Conservation (phyloP, 192 early-diverging fungal species). For the Piromyces finnis region DNA sequence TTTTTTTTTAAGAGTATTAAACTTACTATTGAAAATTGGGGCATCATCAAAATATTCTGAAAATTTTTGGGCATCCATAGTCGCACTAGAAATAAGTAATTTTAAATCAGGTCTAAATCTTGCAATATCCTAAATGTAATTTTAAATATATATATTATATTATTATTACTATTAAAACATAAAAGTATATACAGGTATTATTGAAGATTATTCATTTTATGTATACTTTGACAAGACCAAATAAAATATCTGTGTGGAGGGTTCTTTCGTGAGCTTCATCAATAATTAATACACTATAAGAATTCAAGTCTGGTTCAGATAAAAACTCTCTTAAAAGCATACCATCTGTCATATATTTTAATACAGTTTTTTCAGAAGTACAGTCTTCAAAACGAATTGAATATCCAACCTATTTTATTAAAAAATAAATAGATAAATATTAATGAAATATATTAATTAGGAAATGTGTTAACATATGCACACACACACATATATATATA, state of each 20-base stretch:
- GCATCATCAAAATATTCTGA: conserved; percentile 86
- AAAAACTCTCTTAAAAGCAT: conserved; percentile 94
- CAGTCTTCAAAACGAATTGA: conserved; percentile 97
- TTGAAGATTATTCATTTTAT: no score
- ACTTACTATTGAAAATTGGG: conserved; percentile 59
- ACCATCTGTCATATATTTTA: conserved; percentile 99
- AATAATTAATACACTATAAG: conserved; percentile 87
- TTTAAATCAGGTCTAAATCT: conserved; percentile 85
- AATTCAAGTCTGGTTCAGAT: conserved; percentile 80
- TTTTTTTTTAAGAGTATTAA: neutral
- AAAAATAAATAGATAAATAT: no score
- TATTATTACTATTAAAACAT: no score
- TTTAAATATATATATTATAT: no score
- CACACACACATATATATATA: no score
- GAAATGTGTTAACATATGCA: no score
- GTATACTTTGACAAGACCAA: conserved; percentile 83
- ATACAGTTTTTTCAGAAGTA: conserved; percentile 78
- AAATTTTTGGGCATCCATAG: conserved; percentile 95
- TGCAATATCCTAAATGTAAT: conserved; percentile 46
- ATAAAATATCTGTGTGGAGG: conserved; percentile 85
- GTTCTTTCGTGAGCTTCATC: conserved; percentile 98
- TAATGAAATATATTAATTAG: no score
- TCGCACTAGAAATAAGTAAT: conserved; percentile 89
- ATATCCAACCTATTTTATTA: conserved; percentile 65
- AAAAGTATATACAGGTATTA: no score